Evolutionary conservation across 2,329 filamentous ascomycete species (phyloP), one percentile per base, ranked within the genome.

Genomic region (Knufia fluminis): DNA sequence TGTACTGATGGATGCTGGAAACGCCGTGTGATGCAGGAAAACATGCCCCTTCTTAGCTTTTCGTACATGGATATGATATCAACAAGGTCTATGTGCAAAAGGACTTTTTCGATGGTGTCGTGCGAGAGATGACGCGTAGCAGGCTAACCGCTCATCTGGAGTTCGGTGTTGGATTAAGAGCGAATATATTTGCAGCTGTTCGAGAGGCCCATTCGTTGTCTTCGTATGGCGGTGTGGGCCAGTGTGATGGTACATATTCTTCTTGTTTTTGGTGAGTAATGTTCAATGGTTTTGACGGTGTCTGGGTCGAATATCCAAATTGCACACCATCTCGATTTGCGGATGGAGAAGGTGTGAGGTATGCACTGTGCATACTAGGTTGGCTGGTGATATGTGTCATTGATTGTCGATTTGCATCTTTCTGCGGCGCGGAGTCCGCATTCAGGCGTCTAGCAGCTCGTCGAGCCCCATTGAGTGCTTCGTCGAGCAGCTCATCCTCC

Each of bases 171-270:
- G 65, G 59, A 55, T 84, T 79, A 26, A 82, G 80, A 47, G 84
- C 83, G 72, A 86, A 85, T 57, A 90, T 89, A 68, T 85, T 89
- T 4, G 86, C 85, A 9, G 88, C 80, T 24, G 87, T 85, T 36
- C 86, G 83, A 7, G 85, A 81, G 16, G 85, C 88, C 91, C 90
- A 97, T 64, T 95, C 90, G 55, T 83, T 82, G 60, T 94, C 90
- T 62, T 95, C 90, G 59, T 96, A 95, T 2, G 92, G 91, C 19
- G 92, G 92, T 14, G 92, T 97, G 2, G 90, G 91, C 85, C 90
- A 96, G 69, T 95, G 92, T 33, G 81, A 75, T 48, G 74, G 68
- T 19, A 72, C 69, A 49, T 70, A 62, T 48, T 74, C 68, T 53
- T 74, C 69, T 10, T 68, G 70, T 61, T 72, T 71, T 40, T 78